Base-by-base conservation (phyloP, 2,329 filamentous ascomycete genomes). In the Teratosphaeria epicoccoides region DNA sequence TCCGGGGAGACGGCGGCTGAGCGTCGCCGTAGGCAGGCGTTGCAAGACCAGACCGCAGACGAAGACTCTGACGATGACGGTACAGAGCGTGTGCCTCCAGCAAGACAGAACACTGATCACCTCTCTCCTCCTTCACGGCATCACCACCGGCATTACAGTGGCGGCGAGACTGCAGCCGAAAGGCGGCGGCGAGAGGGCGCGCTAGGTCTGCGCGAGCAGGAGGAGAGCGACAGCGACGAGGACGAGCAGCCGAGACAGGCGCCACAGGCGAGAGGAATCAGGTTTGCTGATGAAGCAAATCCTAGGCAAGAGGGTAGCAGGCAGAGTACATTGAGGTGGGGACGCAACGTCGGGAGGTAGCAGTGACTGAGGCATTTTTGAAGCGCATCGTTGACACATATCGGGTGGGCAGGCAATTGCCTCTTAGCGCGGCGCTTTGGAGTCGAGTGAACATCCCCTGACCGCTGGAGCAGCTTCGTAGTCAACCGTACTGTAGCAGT, bases 101-200 rank as follows among this genome's bases (percentile, higher is more conserved):
- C 54, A 17, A 20, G 52, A 51, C 50, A 47, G 22, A 10, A 24
- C 20, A n/a, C n/a, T n/a, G 45, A 17, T 7, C 23, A n/a, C 10
- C 40, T 20, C 43, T 33, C 26, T 23, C 46, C 52, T 12, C 49
- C 50, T 24, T 46, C 47, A 17, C 57, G 52, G 20, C 52, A 52
- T 11, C 51, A 54, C 7, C 52, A 59, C 28, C 55, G 58, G 3
- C 52, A 57, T 23, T 49, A 56, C 17, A 64, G 64, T 53, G 54
- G 49, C 73, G 28, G 74, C 28, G 87, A 90, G 69, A 89, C 85
- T 0, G 83, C 85, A 0, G 87, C 86, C 0, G 87, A 91, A 67
- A 76, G 84, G 52, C 77, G 85, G 40, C 75, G 87, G 49, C 79
- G 87, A 60, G 81, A 88, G 60, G 85, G 85, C 1, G 87, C 87